Percentiles rank a stretch among this genome's conserved stretches.
phyloP scores from a whole-genome alignment of 352 stramenopile genomes.

The Phytophthora vignae region DNA sequence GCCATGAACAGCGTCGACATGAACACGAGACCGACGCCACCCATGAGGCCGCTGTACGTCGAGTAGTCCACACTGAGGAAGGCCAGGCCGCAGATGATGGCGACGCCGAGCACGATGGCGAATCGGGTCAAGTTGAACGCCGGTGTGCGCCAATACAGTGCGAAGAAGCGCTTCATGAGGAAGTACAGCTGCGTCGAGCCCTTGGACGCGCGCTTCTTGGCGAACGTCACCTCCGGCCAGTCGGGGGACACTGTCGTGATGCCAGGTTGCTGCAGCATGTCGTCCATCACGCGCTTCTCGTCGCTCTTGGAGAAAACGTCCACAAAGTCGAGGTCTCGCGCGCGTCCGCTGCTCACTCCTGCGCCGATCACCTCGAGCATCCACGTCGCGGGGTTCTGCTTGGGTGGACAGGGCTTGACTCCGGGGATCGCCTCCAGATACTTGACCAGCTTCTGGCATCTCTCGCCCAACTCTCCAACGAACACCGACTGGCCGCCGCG shows the following conservation, averaged over 20 bases:
- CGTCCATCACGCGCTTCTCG: slow-evolving; percentile 21
- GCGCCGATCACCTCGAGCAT: slow-evolving; percentile 13
- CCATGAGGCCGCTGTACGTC: slow-evolving; percentile 24
- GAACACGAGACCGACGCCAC: slow-evolving; percentile 64
- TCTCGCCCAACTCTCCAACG: slow-evolving; percentile 72
- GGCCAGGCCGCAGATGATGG: slow-evolving; percentile 25
- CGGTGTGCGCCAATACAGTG: slow-evolving; percentile 44
- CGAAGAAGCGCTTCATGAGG: slow-evolving; percentile 49
- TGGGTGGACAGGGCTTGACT: slow-evolving; percentile 41
- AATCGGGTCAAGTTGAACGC: slow-evolving; percentile 64
- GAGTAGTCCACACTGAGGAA: slow-evolving; percentile 31
- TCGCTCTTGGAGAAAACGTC: slow-evolving; percentile 36
- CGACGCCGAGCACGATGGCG: slow-evolving; percentile 24
- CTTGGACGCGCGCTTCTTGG: slow-evolving; percentile 33
- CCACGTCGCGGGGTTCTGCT: slow-evolving; percentile 37
- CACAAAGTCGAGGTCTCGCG: slow-evolving; percentile 41
- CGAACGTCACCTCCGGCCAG: slow-evolving; percentile 33
- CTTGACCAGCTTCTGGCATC: slow-evolving; percentile 38
- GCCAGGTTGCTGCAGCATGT: slow-evolving; percentile 21
- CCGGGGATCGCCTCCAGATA: slow-evolving; percentile 40
- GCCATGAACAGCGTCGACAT: slow-evolving; percentile 75
- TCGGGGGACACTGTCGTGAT: slow-evolving; percentile 14
- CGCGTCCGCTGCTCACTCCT: slow-evolving; percentile 77
- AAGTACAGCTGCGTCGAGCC: slow-evolving; percentile 40
- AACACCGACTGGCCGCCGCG: slow-evolving; percentile 66